Percentiles rank a stretch among this genome's conserved stretches.
Conservation (phyloP, 164 flowering plant genomes). For the Saururus chinensis region DNA sequence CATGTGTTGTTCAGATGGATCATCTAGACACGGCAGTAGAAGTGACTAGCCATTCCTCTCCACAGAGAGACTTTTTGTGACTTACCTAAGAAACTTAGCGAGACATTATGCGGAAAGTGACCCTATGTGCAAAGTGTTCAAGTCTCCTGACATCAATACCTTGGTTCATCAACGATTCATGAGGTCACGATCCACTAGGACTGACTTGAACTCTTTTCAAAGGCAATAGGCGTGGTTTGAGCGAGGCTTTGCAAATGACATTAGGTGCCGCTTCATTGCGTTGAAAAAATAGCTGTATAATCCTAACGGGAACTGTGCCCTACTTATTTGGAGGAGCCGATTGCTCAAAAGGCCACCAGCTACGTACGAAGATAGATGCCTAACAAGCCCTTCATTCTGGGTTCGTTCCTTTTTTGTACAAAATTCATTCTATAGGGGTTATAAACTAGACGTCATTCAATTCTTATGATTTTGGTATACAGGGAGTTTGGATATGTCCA, state of each 20-base stretch:
- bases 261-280: no score
- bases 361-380: not conserved
- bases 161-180: not conserved
- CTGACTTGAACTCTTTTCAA: no score
- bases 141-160: not conserved
- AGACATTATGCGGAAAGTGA: not conserved
- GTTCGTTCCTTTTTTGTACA: not conserved
- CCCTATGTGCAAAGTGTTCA: not conserved
- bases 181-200: no score
- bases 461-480: not conserved
- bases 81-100: not conserved
- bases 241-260: no score
- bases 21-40: constrained; percentile 35
- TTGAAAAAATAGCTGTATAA: no score
- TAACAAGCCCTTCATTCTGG: constrained; percentile 1
- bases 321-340: not conserved
- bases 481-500: not conserved
- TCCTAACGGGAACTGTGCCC: not conserved
- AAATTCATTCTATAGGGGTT: not conserved
- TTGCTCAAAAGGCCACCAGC: not conserved
- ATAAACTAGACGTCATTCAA: not conserved
- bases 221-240: no score
- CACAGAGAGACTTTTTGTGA: constrained; percentile 1
- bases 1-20: constrained; percentile 27
- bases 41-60: constrained; percentile 42